Conservation (phyloP, 2,329 filamentous ascomycete species). For the Epichloe sibirici region DNA sequence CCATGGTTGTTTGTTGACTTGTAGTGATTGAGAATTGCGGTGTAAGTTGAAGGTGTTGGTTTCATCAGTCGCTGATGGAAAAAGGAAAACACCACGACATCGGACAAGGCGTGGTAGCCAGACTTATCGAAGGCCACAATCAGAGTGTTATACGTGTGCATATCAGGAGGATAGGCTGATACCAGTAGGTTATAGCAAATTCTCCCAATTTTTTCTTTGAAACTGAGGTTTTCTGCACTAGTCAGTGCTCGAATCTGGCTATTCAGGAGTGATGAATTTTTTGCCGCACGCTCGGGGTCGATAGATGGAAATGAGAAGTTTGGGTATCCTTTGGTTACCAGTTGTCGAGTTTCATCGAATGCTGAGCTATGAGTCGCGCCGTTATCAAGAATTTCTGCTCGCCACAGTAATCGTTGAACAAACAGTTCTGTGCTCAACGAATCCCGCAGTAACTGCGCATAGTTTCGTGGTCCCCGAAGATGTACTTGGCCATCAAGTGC, state of each 20-base stretch:
- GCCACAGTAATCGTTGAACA: slow-evolving; percentile 18
- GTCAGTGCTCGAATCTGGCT: slow-evolving; percentile 18
- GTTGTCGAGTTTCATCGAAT: slow-evolving; percentile 17
- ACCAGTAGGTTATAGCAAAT: slow-evolving; percentile 56
- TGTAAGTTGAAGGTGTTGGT: slow-evolving; percentile 36
- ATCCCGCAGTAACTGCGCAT: slow-evolving; percentile 17
- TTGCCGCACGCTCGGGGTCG: slow-evolving; percentile 14
- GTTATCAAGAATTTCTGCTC: slow-evolving; percentile 14
- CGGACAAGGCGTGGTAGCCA: slow-evolving; percentile 35
- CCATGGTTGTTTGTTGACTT: slow-evolving; percentile 27
- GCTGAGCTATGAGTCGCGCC: slow-evolving; percentile 13
- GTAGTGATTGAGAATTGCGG: slow-evolving; percentile 40
- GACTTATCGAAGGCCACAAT: slow-evolving; percentile 50
- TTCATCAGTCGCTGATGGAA: slow-evolving; percentile 29
- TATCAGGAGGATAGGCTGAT: slow-evolving; percentile 47
- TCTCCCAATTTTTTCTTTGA: slow-evolving; percentile 24
- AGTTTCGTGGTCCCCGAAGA: slow-evolving; percentile 13
- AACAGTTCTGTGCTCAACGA: slow-evolving; percentile 15
- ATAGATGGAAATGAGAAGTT: slow-evolving; percentile 17
- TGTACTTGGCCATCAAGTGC: slow-evolving; percentile 12
- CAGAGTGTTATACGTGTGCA: slow-evolving; percentile 60
- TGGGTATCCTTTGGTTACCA: slow-evolving; percentile 9
- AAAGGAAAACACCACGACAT: slow-evolving; percentile 40
- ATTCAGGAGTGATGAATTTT: slow-evolving; percentile 18
- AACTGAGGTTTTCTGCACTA: slow-evolving; percentile 10